Base-by-base conservation (phyloP, 768 basidiomycete species). In the Kwoniella sp. region DNA sequence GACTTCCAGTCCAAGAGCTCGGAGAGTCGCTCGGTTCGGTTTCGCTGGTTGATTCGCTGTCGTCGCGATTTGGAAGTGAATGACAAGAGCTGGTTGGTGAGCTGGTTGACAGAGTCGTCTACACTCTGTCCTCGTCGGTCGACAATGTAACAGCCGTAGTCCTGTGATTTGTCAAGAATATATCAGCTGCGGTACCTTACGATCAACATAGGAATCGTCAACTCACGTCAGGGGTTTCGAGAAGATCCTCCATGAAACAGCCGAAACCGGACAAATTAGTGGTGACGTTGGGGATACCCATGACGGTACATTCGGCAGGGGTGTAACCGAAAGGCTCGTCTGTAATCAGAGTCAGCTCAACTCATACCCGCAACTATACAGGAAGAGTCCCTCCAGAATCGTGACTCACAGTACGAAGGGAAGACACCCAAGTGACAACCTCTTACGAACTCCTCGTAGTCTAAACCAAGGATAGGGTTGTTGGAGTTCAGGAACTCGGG, bases 291-390 rank as follows among this genome's bases (percentile, higher is more conserved):
- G 96, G 96, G 54, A 99, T 92, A 65, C 96, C 96, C 96, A 99
- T 99, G 37, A 99, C 96, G n/a, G 96, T 98, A 79, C 96, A 98
- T 79, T 98, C 95, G 1, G 95, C 95, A 0, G 95, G 95, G 0
- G 92, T 96, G 77, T 96, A 96, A 25, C 72, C 70, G 71, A 68
- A 76, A 33, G 73, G 71, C 63, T 80, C 78, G 63, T 80, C 76
- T 79, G 60, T 9, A n/a, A 22, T 15, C 3, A 44, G 7, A 44
- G n/a, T n/a, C n/a, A n/a, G n/a, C n/a, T n/a, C n/a, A n/a, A n/a
- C n/a, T n/a, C n/a, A n/a, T n/a, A n/a, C n/a, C n/a, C n/a, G n/a
- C n/a, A n/a, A n/a, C n/a, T n/a, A n/a, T n/a, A n/a, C n/a, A n/a
- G n/a, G n/a, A n/a, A n/a, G n/a, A n/a, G n/a, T n/a, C n/a, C n/a